Evolutionary conservation across 345 rosid species (phyloP), one percentile per base, ranked within the genome.

Genomic region (Brassica rapa): DNA sequence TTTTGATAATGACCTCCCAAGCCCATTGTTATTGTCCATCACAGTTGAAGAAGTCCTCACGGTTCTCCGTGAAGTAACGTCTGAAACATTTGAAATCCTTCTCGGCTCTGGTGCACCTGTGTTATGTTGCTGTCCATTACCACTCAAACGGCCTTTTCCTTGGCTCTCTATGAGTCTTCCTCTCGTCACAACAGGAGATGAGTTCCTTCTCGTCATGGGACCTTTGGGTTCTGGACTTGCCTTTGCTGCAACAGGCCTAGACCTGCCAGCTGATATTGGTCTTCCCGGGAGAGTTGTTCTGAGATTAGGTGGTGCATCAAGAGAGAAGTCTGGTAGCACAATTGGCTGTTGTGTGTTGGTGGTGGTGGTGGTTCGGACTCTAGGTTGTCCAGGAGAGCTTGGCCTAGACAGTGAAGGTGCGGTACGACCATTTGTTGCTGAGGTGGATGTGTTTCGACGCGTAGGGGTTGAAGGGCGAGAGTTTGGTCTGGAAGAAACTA

Each of bases 241-340:
- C 82, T 85, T 95, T 57, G 76, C 68, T 33, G 80, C 74, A 69
- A 84, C 83, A 70, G 98, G 96, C 66, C 98, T 86, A 29, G 94
- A 95, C 88, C 99, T 91, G 64, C 99, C 97, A 71, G 98, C 96
- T 83, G 99, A 95, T 72, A 95, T 73, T 29, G 99, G 96, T 86
- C 97, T 86, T 74, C 91, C 97, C 10, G 92, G 96, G 86, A 95
- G 86, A 76, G 89, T 86, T 71, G 97, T 95, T 85, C 96, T 82
- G 43, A 90, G 99, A 82, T 95, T 95, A 51, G 98, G 92, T 61
- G 99, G 99, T 19, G 97, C 87, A 56, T 93, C 96, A 21, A 86
- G 93, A 65, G 93, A 83, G 81, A 95, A 95, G 84, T 93, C 94
- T 1, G 97, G 87, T 71, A 91, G 93, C 69, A 87, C 84, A 75